Conservation (phyloP, 2,329 filamentous ascomycete species). For the Fusarium sp. region DNA sequence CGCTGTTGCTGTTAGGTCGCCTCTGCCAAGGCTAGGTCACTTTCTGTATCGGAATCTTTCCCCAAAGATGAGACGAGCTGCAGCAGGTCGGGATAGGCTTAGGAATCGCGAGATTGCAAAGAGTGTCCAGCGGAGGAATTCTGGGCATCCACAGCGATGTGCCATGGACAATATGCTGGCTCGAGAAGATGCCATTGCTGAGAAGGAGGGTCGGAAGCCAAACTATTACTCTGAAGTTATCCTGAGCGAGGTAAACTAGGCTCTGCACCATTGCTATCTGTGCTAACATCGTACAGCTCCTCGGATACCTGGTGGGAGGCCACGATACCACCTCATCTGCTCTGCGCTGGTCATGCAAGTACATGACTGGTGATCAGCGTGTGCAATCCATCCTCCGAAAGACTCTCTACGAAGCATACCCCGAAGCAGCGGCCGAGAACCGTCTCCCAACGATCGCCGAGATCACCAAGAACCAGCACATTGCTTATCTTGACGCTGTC, state of each 20-base stretch:
- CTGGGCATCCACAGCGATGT: constrained; percentile 15
- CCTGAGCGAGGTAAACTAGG: constrained; percentile 47
- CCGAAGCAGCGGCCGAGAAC: constrained; percentile 23
- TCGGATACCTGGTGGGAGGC: constrained; percentile 42
- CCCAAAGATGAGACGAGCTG: constrained; percentile 14
- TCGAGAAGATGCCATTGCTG: constrained; percentile 45
- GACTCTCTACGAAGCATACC: constrained; percentile 26
- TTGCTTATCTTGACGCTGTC: constrained; percentile 53
- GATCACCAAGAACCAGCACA: constrained; percentile 35
- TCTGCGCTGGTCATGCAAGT: constrained; percentile 41
- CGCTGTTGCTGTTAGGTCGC: constrained; percentile 9
- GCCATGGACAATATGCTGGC: constrained; percentile 48
- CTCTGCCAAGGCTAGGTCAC: constrained; percentile 8
- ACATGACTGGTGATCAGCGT: constrained; percentile 34
- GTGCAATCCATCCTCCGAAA: constrained; percentile 46
- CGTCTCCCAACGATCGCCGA: constrained; percentile 46
- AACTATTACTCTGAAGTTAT: constrained; percentile 47
- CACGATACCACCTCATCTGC: constrained; percentile 43
- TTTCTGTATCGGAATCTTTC: constrained; percentile 30
- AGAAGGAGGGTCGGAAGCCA: constrained; percentile 46
- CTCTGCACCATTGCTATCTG: fast-evolving
- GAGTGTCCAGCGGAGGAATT: constrained; percentile 13
- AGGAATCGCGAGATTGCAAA: constrained; percentile 29
- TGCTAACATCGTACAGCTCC: constrained; percentile 21
- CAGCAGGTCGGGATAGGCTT: neutral